Evolutionary conservation across 2,329 filamentous ascomycete species (phyloP).

Genomic region (Beauveria scarabaeidicola): DNA sequence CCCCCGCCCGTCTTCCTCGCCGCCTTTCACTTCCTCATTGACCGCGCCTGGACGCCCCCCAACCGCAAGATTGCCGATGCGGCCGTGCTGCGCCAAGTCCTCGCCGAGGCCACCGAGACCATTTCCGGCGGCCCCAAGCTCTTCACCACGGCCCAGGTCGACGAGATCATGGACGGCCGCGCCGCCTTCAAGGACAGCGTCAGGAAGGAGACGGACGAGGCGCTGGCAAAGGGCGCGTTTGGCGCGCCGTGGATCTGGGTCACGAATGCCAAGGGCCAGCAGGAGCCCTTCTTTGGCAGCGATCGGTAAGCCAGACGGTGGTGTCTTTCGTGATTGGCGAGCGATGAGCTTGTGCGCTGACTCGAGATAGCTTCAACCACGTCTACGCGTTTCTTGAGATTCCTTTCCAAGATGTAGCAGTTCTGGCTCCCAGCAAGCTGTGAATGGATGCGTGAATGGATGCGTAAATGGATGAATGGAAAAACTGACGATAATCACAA

Average conservation of each 20-base stretch:
- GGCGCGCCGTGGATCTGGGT: constrained; percentile 72
- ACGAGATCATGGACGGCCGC: constrained; percentile 45
- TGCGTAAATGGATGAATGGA: too few relatives aligned
- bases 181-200: constrained; percentile 39
- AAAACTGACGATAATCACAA: too few relatives aligned
- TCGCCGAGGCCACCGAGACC: constrained; percentile 24
- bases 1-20: constrained; percentile 40
- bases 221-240: constrained; percentile 59
- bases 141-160: constrained; percentile 45
- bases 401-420: constrained; percentile 45
- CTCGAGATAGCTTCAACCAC: constrained; percentile 48
- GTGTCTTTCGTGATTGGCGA: not conserved
- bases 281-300: constrained; percentile 69
- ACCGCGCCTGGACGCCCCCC: constrained; percentile 53
- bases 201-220: constrained; percentile 50
- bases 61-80: constrained; percentile 52
- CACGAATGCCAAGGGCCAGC: constrained; percentile 45
- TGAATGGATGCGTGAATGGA: not conserved
- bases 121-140: constrained; percentile 21
- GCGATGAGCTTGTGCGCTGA: not conserved
- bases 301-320: constrained; percentile 43
- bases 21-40: constrained; percentile 47
- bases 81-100: constrained; percentile 36
- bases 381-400: constrained; percentile 60
- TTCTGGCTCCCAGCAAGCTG: constrained; percentile 17